Evolutionary conservation across 331 rosid species (phyloP).

Genomic region (Dryas integrifolia): DNA sequence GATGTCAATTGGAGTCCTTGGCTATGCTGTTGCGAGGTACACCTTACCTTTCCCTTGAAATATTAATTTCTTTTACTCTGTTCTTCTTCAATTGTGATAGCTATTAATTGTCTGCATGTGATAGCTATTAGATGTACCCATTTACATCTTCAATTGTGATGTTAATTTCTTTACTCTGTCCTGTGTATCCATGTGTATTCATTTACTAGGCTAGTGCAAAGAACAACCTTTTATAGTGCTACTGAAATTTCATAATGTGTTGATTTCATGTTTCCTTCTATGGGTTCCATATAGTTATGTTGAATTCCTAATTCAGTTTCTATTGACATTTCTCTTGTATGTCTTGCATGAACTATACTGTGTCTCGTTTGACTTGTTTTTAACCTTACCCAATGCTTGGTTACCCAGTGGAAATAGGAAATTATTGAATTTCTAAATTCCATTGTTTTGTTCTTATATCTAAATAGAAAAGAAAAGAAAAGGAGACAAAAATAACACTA

Average conservation of each 20-base stretch:
- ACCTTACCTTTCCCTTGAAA: neutral
- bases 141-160: too few species aligned
- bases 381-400: neutral
- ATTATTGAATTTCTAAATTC: neutral
- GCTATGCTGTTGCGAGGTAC: conserved; percentile 70
- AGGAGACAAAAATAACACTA: neutral
- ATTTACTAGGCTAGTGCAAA: neutral
- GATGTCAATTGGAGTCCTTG: conserved; percentile 67
- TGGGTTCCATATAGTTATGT: neutral
- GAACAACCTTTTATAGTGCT: neutral
- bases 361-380: neutral
- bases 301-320: neutral
- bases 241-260: neutral
- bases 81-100: neutral
- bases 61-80: neutral
- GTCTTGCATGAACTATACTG: neutral
- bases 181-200: too few species aligned
- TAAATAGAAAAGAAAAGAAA: neutral
- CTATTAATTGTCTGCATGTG: neutral
- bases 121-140: too few species aligned
- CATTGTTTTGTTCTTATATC: neutral
- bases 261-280: neutral
- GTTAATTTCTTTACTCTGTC: too few species aligned
- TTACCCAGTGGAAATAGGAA: neutral
- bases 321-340: neutral